A percentile compares a stretch with the other conserved stretches of the same genome.
These are phyloP conservation scores for Chimonanthus praecox DNA, from an alignment of 164 flowering plant species.

Conservation along the genomic window DNA sequence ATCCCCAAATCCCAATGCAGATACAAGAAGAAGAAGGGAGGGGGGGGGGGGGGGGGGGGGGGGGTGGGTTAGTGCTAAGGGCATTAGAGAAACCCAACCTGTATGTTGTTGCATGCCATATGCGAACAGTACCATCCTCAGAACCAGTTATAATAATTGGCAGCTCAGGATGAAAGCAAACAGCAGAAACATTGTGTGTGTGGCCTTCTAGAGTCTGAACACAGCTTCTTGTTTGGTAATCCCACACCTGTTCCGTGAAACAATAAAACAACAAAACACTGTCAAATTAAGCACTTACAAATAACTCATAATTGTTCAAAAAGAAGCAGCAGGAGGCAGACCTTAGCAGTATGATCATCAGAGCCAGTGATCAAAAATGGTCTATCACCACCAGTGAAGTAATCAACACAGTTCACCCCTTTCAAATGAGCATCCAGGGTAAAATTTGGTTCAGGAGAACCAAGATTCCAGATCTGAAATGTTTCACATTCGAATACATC, in stretches of 20 bases:
- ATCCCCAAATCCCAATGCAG: too few relatives aligned
- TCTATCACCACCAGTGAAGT: constrained; percentile 85
- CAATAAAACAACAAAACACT: constrained; percentile 4
- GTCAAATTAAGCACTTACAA: not conserved
- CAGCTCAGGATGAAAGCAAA: constrained; percentile 90
- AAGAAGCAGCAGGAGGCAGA: constrained; percentile 12
- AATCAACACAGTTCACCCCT: constrained; percentile 96
- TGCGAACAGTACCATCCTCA: constrained; percentile 93
- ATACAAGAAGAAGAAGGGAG: not conserved
- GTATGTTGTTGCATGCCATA: constrained; percentile 91
- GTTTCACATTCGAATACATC: not conserved
- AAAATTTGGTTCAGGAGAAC: constrained; percentile 85
- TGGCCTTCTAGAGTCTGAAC: constrained; percentile 95
- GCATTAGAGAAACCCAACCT: constrained; percentile 32
- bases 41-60: too few relatives aligned
- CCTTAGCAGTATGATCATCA: constrained; percentile 98
- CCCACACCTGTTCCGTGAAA: constrained; percentile 66
- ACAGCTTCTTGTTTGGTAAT: constrained; percentile 88
- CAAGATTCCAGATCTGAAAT: constrained; percentile 90
- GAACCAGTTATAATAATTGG: constrained; percentile 92
- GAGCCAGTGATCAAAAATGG: constrained; percentile 91
- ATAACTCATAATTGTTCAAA: not conserved
- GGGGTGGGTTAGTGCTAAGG: not conserved
- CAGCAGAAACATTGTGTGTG: constrained; percentile 89
- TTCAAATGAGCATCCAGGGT: constrained; percentile 90